Conservation (phyloP, 306 rosid species). For the Argentina anserina region DNA sequence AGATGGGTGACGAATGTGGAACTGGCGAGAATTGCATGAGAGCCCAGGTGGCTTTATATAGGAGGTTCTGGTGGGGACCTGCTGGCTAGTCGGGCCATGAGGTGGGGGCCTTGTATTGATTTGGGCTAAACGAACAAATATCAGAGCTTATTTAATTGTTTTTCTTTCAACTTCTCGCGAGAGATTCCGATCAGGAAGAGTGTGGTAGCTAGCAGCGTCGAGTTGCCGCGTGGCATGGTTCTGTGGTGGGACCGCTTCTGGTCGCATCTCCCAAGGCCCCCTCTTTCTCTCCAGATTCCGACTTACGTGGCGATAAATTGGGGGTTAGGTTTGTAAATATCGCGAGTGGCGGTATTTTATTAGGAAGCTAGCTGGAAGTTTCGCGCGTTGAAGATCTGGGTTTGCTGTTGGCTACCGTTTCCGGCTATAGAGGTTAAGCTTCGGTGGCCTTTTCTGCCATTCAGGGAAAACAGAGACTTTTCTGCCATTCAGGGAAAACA, state of each 20-base stretch:
- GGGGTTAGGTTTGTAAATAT: not conserved
- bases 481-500: no score
- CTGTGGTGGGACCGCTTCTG: not conserved
- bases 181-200: conserved; percentile 12
- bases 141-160: not conserved
- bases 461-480: not conserved
- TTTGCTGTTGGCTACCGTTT: no score
- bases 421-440: conserved; percentile 1
- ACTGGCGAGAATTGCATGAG: conserved; percentile 70
- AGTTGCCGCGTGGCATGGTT: conserved; percentile 64
- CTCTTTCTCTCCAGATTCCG: not conserved
- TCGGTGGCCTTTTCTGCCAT: not conserved
- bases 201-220: conserved; percentile 61
- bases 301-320: conserved; percentile 1
- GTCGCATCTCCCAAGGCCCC: not conserved
- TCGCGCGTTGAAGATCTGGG: conserved; percentile 2
- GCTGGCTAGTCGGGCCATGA: conserved; percentile 25
- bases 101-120: conserved; percentile 11
- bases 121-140: conserved; percentile 18
- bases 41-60: conserved; percentile 43
- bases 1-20: conserved; percentile 19
- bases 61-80: conserved; percentile 5
- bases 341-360: conserved; percentile 2
- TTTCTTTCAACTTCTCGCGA: conserved; percentile 19
- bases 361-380: conserved; percentile 36